These are phyloP conservation scores for Fusarium protoensiforme DNA, from an alignment of 2,329 filamentous ascomycete species.

Conservation along the genomic window DNA sequence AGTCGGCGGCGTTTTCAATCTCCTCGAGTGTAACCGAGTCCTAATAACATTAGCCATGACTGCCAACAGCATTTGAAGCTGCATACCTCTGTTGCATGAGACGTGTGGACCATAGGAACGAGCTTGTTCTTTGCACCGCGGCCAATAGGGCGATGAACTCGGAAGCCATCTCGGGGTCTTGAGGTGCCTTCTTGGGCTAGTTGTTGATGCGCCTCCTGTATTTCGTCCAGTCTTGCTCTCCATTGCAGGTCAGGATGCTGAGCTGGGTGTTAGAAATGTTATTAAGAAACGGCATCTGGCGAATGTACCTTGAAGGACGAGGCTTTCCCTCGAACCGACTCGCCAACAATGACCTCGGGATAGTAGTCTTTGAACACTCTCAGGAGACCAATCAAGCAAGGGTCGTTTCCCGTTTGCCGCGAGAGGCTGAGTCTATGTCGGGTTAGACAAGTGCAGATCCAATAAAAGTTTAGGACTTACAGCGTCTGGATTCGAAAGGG, in stretches of 20 bases:
- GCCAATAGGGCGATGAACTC: slow-evolving; percentile 63
- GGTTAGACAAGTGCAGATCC: slow-evolving; percentile 6
- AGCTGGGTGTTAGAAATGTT: slow-evolving; percentile 34
- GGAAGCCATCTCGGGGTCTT: slow-evolving; percentile 64
- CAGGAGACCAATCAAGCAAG: slow-evolving; percentile 77
- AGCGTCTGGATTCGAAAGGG: slow-evolving; percentile 85
- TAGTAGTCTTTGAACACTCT: slow-evolving; percentile 93
- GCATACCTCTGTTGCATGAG: slow-evolving; percentile 74
- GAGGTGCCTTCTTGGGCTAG: slow-evolving; percentile 53
- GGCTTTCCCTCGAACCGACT: slow-evolving; percentile 69
- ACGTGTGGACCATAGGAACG: slow-evolving; percentile 78
- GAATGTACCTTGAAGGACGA: slow-evolving; percentile 67
- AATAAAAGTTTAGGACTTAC: slow-evolving; percentile 53
- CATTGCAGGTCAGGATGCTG: slow-evolving; percentile 82
- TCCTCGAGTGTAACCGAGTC: slow-evolving; percentile 79
- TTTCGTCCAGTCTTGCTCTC: slow-evolving; percentile 73
- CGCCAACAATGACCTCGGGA: slow-evolving; percentile 85
- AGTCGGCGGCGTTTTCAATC: slow-evolving; percentile 75
- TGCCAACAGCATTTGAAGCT: background rate
- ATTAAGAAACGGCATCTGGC: too few relatives aligned
- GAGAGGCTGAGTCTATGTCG: slow-evolving; percentile 63
- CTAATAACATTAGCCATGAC: slow-evolving; percentile 47
- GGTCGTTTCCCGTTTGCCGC: slow-evolving; percentile 76
- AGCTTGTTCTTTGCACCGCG: slow-evolving; percentile 50
- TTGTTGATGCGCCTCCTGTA: slow-evolving; percentile 70